phyloP scores from a whole-genome alignment of 371 early-diverging fungal species.

The Mortierella sp. region DNA sequence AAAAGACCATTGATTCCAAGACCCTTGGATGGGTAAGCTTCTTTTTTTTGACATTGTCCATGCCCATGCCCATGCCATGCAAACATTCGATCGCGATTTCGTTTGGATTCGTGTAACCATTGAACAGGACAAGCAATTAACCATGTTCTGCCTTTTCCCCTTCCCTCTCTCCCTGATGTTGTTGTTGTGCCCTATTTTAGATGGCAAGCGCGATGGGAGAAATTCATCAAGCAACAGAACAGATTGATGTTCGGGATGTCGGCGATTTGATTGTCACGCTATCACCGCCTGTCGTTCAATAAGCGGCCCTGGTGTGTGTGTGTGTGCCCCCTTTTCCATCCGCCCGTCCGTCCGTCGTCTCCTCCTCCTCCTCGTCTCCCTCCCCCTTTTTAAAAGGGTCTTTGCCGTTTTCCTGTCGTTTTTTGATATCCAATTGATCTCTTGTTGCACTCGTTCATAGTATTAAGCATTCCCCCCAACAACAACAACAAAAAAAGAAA shows the following conservation, averaged over 20 bases:
- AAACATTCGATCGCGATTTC: neutral
- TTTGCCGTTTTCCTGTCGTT: neutral
- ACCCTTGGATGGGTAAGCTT: conserved; percentile 52
- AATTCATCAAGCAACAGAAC: conserved; percentile 47
- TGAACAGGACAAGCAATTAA: neutral
- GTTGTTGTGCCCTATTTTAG: conserved; percentile 8
- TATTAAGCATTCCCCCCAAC: no score
- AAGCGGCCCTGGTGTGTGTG: neutral
- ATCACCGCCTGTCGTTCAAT: conserved; percentile 25
- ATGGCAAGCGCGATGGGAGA: conserved; percentile 49
- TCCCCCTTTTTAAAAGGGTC: neutral
- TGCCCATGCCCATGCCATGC: no score
- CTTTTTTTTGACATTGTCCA: neutral
- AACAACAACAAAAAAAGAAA: no score
- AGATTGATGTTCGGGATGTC: conserved; percentile 49
- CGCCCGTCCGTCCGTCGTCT: no score
- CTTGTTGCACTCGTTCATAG: no score
- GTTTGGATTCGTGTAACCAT: neutral
- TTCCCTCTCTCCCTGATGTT: neutral
- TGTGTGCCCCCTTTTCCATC: no score
- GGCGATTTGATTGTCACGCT: conserved; percentile 45
- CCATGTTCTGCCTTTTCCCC: neutral
- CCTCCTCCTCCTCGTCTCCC: neutral
- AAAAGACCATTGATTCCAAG: conserved; percentile 48
- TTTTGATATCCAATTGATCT: neutral